Evolutionary conservation across 1,284 basidiomycete genomes (phyloP).

Genomic region (Earliella scabrosa): DNA sequence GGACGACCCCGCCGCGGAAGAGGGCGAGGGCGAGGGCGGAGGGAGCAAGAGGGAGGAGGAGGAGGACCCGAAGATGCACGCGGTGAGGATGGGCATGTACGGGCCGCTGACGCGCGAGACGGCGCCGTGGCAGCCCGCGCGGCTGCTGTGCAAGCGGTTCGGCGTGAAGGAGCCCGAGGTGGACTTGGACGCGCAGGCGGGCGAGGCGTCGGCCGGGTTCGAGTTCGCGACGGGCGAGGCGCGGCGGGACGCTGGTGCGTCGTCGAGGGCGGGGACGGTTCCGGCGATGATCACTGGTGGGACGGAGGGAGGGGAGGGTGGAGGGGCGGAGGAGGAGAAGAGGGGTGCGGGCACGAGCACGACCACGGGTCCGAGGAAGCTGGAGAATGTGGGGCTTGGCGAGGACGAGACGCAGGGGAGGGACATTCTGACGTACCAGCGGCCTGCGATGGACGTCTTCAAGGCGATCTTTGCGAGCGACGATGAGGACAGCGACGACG

Average conservation of each 20-base stretch:
- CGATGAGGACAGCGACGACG: slow-evolving; percentile 79
- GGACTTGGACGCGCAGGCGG: slow-evolving; percentile 26
- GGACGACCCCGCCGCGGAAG: slow-evolving; percentile 42
- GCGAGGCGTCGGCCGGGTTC: slow-evolving; percentile 16
- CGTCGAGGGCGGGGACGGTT: slow-evolving; percentile 19
- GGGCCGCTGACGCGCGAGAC: slow-evolving; percentile 83
- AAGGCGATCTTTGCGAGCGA: slow-evolving; percentile 95
- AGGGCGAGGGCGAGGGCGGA: slow-evolving; percentile 32
- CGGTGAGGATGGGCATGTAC: slow-evolving; percentile 87
- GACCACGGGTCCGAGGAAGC: slow-evolving; percentile 48
- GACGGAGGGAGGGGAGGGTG: slow-evolving; percentile 1
- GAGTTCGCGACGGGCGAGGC: slow-evolving; percentile 25
- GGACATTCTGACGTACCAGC: slow-evolving; percentile 86
- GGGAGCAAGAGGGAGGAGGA: slow-evolving; percentile 47
- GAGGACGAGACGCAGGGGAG: slow-evolving; percentile 87
- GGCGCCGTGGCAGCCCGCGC: slow-evolving; percentile 78
- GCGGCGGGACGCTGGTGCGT: slow-evolving; percentile 12
- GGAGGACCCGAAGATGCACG: slow-evolving; percentile 77
- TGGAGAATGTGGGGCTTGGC: slow-evolving; percentile 82
- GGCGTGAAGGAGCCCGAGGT: slow-evolving; percentile 83
- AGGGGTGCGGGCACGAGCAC: too few species aligned
- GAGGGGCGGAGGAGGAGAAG: slow-evolving; percentile 14
- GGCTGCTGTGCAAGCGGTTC: slow-evolving; percentile 92
- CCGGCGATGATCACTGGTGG: slow-evolving; percentile 29
- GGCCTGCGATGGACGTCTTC: slow-evolving; percentile 92